Base-by-base conservation (phyloP, 192 early-diverging fungal genomes). In the Backusella circina region DNA sequence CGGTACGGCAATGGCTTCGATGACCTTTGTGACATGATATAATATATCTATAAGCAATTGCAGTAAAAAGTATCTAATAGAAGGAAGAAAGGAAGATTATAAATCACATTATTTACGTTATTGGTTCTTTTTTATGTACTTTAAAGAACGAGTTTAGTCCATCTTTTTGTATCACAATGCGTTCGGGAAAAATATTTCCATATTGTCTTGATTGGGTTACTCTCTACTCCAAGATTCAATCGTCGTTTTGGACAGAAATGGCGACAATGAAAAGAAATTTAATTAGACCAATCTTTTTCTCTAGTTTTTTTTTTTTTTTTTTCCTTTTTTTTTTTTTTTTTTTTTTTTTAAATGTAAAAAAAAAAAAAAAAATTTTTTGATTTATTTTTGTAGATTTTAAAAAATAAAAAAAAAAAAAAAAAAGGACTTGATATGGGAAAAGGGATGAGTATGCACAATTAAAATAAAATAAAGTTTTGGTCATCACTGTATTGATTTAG, bases 1-100 rank as follows among this genome's bases (percentile, higher is more conserved):
- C 75, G 57, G 12, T 32, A 41, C 9, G 75, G 75, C 9, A 77
- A 28, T 28, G 72, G 72, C 36, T 64, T 65, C 1, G 67, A 36
- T 68, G 21, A 4, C 18, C n/a, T 68, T 23, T 68, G 21, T 3
- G 32, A 2, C 35, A 68, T 68, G 10, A 26, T 38, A 68, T 68
- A 38, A 6, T 21, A 18, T 26, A 61, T 44, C 1, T 9, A 61
- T 7, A 61, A 26, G 26, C 13, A 28, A 3, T 26, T 61, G 1
- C 8, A 61, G n/a, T 61, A 61, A 61, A 41, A 57, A 61, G 10
- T 61, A 23, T 26, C n/a, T 8, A 61, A 61, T 23, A 28, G 26
- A 28, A 61, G 54, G 26, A 61, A 61, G 54, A 61, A 61, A 30
- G 5, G 23, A 61, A 61, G 21, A 28, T 28, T 61, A 47, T 47